Base-by-base conservation (phyloP, 805 yeast genomes). In the Kodamaea lidongshanica region DNA sequence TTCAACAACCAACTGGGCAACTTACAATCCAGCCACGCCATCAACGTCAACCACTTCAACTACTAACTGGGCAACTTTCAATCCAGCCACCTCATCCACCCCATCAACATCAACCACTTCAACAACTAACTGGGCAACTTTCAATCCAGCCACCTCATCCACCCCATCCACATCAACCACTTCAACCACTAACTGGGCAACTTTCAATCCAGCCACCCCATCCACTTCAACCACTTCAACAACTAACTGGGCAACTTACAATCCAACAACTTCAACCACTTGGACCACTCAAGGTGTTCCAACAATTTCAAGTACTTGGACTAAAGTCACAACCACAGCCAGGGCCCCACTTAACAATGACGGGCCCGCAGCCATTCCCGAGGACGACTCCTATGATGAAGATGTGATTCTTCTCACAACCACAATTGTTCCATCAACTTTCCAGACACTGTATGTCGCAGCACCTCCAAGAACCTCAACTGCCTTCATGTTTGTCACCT, bases 71-170 rank as follows among this genome's bases (percentile, higher is more conserved):
- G 28, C n/a, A n/a, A n/a, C n/a, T n/a, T n/a, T 16, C 18, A 22
- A 17, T 12, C 19, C 13, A n/a, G 8, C 33, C 20, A 19, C 44
- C 20, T 17, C 39, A 8, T 12, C 30, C n/a, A 20, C 31, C 23
- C 9, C 37, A 1, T 14, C 27, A 7, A 16, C 32, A 13, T 17
- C 29, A 7, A 9, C 30, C 5, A 21, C 27, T 13, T 3, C 26
- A 3, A 16, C 29, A 16, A 23, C 32, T 14, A 15, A 16, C 11
- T 17, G 11, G 6, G 20, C 28, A 16, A 23, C 19, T 6, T 15
- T 31, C 22, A 29, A 30, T 14, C 7, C 23, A n/a, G 14, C 25
- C 14, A 24, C 15, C 16, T 13, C 19, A 12, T 7, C 30, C 2
- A 17, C 23, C n/a, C 10, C 19, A 16, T 9, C 22, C 25, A 30